Percentiles rank a stretch among this genome's conserved stretches.
Evolutionary conservation across 2,329 filamentous ascomycete species (phyloP).

Genomic region (Aureobasidium pullulans): DNA sequence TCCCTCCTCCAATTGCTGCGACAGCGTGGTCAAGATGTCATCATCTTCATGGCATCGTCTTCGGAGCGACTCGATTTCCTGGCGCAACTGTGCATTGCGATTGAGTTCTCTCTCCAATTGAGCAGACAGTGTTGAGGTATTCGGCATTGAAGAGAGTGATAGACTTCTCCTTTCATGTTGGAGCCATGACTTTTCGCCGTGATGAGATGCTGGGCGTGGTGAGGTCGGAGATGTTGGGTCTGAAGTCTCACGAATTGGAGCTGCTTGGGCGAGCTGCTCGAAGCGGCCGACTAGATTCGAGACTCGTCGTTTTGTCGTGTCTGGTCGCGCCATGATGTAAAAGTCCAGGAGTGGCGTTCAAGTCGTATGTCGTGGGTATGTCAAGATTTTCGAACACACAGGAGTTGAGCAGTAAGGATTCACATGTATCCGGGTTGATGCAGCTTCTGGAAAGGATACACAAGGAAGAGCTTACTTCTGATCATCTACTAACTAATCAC

Average conservation of each 20-base stretch:
- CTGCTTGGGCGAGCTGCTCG: constrained; percentile 25
- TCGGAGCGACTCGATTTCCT: neutral
- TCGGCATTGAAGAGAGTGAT: neutral
- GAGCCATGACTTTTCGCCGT: neutral
- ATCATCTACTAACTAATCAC: no score
- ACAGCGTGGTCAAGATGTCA: neutral
- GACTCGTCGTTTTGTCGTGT: neutral
- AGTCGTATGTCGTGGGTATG: no score
- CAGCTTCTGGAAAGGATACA: no score
- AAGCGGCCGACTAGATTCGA: constrained; percentile 11
- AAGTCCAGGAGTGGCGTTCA: no score
- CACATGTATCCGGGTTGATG: no score
- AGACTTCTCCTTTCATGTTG: neutral
- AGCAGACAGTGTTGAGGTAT: neutral
- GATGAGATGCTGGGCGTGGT: neutral
- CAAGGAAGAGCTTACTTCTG: no score
- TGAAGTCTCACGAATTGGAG: constrained; percentile 34
- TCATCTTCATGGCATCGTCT: neutral
- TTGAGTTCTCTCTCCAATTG: neutral
- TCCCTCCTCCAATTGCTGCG: neutral
- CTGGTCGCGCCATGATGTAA: neutral
- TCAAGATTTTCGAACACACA: no score
- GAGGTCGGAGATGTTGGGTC: neutral
- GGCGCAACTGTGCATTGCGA: neutral
- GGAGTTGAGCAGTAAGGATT: no score